Percentiles rank a stretch among this genome's conserved stretches.
Conservation (phyloP, 2,329 filamentous ascomycete genomes). For the Xylariaceae sp. region DNA sequence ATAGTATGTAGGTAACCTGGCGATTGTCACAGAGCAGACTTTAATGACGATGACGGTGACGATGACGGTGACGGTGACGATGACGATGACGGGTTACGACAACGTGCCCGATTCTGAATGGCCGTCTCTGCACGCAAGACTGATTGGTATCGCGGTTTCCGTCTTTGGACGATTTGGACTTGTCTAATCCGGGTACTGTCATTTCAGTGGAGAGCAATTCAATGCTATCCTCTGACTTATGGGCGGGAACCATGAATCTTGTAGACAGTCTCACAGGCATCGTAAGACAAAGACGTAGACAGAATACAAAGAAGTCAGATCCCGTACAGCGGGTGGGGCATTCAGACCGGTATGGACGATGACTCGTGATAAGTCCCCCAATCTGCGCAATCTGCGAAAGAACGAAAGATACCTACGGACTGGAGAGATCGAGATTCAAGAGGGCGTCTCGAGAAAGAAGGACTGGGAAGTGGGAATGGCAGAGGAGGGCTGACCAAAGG, state of each 20-base stretch:
- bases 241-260: background rate
- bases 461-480: conserved; percentile 5
- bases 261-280: conserved; percentile 1
- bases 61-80: background rate
- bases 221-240: conserved; percentile 9
- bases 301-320: conserved; percentile 1
- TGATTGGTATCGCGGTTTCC: background rate
- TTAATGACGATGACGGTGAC: background rate
- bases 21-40: background rate
- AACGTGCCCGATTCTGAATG: background rate
- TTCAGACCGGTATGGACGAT: conserved; percentile 6
- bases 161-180: background rate
- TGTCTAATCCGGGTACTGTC: background rate
- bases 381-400: conserved; percentile 1
- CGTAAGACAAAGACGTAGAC: background rate
- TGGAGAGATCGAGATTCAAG: background rate
- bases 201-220: background rate
- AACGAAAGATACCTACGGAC: background rate
- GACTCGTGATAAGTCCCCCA: conserved; percentile 10
- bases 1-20: background rate
- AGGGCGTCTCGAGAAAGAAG: background rate
- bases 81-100: background rate
- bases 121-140: background rate
- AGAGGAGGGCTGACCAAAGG: conserved; percentile 19
- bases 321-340: background rate